Conservation (phyloP, 164 flowering plant genomes). For the Aristolochia fimbriata region DNA sequence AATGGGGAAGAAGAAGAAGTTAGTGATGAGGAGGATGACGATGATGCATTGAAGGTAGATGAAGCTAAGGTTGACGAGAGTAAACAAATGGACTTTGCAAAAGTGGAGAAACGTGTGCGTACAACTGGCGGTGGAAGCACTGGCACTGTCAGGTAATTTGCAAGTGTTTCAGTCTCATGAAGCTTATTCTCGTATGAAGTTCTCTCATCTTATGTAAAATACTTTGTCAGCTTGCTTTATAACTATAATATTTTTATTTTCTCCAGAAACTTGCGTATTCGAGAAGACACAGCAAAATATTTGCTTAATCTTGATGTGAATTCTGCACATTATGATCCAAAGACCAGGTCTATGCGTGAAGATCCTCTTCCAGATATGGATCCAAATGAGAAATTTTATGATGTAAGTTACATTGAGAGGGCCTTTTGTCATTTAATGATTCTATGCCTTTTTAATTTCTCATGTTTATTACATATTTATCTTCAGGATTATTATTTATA, state of each 20-base stretch:
- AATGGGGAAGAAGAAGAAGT: conserved; percentile 35
- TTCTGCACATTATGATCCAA: conserved; percentile 84
- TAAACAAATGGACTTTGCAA: conserved; percentile 88
- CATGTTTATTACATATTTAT: too few relatives aligned
- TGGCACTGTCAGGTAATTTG: conserved; percentile 75
- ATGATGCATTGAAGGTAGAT: conserved; percentile 63
- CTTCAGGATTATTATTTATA: too few relatives aligned
- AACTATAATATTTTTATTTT: not conserved
- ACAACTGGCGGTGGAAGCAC: conserved; percentile 99
- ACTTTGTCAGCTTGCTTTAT: not conserved
- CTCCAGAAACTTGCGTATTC: conserved; percentile 75
- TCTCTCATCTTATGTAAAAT: not conserved
- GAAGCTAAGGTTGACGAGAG: conserved; percentile 93
- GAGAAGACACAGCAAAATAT: conserved; percentile 90
- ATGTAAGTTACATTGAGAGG: conserved; percentile 20
- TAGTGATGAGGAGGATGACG: conserved; percentile 71
- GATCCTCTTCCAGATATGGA: conserved; percentile 88
- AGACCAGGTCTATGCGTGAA: conserved; percentile 88
- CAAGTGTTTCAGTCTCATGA: not conserved
- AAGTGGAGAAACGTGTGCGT: conserved; percentile 98
- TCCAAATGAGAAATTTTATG: conserved; percentile 79
- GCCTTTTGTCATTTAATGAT: too few relatives aligned
- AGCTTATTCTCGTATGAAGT: not conserved
- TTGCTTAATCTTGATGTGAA: conserved; percentile 84
- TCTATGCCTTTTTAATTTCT: too few relatives aligned